Evolutionary conservation across 2,329 filamentous ascomycete species (phyloP), one percentile per base, ranked within the genome.

Genomic region (Fusarium camptoceras): DNA sequence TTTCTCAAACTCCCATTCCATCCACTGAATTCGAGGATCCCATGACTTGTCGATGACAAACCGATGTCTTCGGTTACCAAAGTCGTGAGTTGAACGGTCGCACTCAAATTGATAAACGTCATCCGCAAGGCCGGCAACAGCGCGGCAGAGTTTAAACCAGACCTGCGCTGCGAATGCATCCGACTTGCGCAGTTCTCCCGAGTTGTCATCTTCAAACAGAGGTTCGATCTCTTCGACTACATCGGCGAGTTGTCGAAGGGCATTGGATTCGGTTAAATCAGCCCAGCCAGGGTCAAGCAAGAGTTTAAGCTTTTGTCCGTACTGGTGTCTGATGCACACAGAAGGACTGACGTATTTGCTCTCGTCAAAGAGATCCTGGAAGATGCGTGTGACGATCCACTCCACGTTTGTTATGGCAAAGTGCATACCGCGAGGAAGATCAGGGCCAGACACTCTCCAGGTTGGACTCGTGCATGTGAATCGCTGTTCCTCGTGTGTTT

Each of bases 1-100:
- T 14, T 11, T 3, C 3, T 39, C 8, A 6, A 44, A 10, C 5
- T 48, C 53, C 18, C 37, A 24, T 22, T 43, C 50, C 6, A 61
- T 44, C 66, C 66, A 69, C 20, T 68, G 41, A 8, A 49, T 8
- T 4, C 60, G 55, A 47, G 66, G 65, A 9, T 69, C 66, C 55
- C 56, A 69, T 6, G 20, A 18, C 5, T 25, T 18, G 4, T 39
- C 42, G 4, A 68, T 41, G 3, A 22, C 14, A 7, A 69, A 66
- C 6, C 50, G 50, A 41, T 68, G 66, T 34, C 59, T 25, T 53
- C 53, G 42, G 6, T 55, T 34, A 1, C 54, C 50, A 15, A n/a
- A 14, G 10, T 43, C 8, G 3, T 31, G 27, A 8, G 39, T 28
- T 1, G 37, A 41, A 8, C 41, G 16, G 2, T 39, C 20, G 8